A percentile compares a stretch with the other conserved stretches of the same genome.
phyloP scores from a whole-genome alignment of 2,329 filamentous ascomycete genomes.

The Trichoderma sp. region DNA sequence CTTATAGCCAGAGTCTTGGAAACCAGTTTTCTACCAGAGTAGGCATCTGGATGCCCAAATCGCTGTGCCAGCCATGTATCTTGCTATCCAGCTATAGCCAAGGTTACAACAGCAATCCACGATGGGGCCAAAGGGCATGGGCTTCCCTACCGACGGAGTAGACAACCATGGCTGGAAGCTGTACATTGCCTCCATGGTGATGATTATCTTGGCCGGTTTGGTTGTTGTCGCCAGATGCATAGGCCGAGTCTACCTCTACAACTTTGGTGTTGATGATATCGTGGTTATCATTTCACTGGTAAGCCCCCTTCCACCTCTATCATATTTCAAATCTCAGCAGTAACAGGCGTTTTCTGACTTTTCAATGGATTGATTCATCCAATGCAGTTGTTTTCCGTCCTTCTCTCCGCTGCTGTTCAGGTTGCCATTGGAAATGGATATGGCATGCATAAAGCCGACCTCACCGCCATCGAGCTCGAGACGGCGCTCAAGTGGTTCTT shows the following conservation, averaged over 20 bases:
- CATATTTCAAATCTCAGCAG: too few relatives aligned
- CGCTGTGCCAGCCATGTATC: background rate
- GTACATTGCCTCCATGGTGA: slow-evolving; percentile 38
- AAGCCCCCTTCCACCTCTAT: slow-evolving; percentile 1
- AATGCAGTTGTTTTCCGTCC: slow-evolving; percentile 2
- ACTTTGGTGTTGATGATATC: slow-evolving; percentile 43
- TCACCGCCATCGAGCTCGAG: slow-evolving; percentile 34
- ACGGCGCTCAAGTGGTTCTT: slow-evolving; percentile 44
- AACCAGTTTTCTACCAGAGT: background rate
- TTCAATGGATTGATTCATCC: background rate
- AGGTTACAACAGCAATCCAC: background rate
- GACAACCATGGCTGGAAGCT: slow-evolving; percentile 40
- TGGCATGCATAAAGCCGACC: slow-evolving; percentile 42
- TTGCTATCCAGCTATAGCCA: background rate
- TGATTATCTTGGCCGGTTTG: slow-evolving; percentile 41
- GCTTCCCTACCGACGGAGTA: slow-evolving; percentile 37
- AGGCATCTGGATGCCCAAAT: background rate
- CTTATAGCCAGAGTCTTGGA: background rate
- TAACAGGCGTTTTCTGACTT: background rate
- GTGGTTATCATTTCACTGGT: slow-evolving; percentile 43
- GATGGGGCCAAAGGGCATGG: slow-evolving; percentile 30
- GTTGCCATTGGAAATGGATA: slow-evolving; percentile 43
- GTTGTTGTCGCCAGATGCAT: slow-evolving; percentile 40
- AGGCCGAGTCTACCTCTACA: slow-evolving; percentile 38
- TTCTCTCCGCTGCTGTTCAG: slow-evolving; percentile 20